phyloP scores from a whole-genome alignment of 306 rosid genomes.

The Potentilla sterilis region DNA sequence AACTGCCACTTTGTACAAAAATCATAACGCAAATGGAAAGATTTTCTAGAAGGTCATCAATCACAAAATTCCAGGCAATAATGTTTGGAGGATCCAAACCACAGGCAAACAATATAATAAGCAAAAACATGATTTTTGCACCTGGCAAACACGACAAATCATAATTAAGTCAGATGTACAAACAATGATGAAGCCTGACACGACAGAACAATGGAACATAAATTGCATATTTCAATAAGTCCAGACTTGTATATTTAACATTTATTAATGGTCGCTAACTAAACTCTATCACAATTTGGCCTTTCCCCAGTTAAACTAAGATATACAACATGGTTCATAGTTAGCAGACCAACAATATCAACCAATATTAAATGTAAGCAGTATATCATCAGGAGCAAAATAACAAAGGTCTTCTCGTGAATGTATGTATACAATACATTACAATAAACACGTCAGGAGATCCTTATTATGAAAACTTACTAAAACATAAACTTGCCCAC shows the following conservation, averaged over 20 bases:
- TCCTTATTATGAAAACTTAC: neutral
- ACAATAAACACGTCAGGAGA: neutral
- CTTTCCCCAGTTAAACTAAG: neutral
- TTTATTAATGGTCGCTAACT: neutral
- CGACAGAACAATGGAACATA: neutral
- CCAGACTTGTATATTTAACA: neutral
- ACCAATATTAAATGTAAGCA: neutral
- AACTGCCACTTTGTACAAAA: neutral
- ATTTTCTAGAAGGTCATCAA: neutral
- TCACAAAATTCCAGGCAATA: neutral
- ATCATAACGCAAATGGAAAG: neutral
- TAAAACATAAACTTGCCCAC: neutral
- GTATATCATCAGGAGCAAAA: constrained; percentile 2
- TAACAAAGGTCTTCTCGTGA: constrained; percentile 14
- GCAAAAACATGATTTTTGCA: neutral
- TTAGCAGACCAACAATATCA: constrained; percentile 8
- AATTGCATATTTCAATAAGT: neutral
- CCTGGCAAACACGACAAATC: neutral
- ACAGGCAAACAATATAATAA: neutral
- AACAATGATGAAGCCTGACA: neutral
- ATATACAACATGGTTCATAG: constrained; percentile 1
- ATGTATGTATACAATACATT: neutral
- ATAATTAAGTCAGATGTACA: neutral
- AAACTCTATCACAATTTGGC: neutral
- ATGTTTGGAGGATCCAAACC: constrained; percentile 9